Conservation (phyloP, 495 filamentous ascomycete genomes). For the Cairneyella variabilis region DNA sequence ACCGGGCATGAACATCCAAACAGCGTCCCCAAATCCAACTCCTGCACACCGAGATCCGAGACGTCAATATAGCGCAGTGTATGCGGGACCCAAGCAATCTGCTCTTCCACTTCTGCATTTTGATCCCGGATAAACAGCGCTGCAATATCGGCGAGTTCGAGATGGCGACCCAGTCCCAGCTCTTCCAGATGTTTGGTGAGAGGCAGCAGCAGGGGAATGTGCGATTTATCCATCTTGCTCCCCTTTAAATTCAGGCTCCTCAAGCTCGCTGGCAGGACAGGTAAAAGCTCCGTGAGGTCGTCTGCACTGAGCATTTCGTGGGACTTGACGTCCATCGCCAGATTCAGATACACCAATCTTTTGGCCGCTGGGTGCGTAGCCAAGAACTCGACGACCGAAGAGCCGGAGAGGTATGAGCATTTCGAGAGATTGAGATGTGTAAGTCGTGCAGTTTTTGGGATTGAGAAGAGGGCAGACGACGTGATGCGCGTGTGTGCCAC, state of each 20-base stretch:
- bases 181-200: conserved; percentile 81
- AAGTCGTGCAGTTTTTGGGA: conserved; percentile 66
- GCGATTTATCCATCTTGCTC: conserved; percentile 60
- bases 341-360: conserved; percentile 68
- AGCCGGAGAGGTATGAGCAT: conserved; percentile 67
- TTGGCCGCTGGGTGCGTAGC: conserved; percentile 66
- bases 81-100: conserved; percentile 52
- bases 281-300: conserved; percentile 63
- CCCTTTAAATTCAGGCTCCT: conserved; percentile 76
- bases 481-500: conserved; percentile 76
- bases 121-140: conserved; percentile 48
- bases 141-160: conserved; percentile 63
- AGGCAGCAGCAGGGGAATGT: conserved; percentile 61
- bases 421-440: conserved; percentile 79
- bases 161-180: conserved; percentile 66
- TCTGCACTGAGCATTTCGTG: conserved; percentile 66
- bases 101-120: conserved; percentile 23
- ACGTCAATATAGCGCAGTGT: conserved; percentile 74
- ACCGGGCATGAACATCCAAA: conserved; percentile 55
- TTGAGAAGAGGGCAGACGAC: conserved; percentile 64
- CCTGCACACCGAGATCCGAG: conserved; percentile 56
- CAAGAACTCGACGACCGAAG: conserved; percentile 67
- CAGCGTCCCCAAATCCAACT: conserved; percentile 58
- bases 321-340: conserved; percentile 68
- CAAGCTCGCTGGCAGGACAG: conserved; percentile 63